Base-by-base conservation (phyloP, 2,329 filamentous ascomycete genomes). In the Raffaelea arxii region DNA sequence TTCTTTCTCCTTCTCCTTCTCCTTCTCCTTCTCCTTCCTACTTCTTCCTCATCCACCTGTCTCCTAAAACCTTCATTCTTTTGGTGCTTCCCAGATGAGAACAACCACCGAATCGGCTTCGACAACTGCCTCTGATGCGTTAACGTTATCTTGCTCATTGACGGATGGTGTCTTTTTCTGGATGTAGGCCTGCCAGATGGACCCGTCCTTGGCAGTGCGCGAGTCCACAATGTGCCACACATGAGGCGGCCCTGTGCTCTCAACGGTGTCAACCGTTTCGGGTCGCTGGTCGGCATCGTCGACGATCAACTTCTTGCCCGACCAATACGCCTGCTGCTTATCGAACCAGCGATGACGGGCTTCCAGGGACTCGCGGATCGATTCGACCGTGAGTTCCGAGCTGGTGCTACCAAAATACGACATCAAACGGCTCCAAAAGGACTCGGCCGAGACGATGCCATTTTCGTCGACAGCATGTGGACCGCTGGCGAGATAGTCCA, bases 181-280 rank as follows among this genome's bases (percentile, higher is more conserved):
- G 18, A 70, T 55, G 38, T 73, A 74, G 0, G 66, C 68, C 59
- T 73, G 70, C 68, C 68, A 68, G 3, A 72, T 65, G 37, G 62
- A 59, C 9, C 68, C 66, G 18, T 61, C 53, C 2, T 58, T 51
- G 3, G 58, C 59, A 1, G 58, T 52, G 4, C 56, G 57, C 11
- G 66, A 61, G 52, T 73, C 68, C 37, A 70, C 47, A 46, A 73
- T 53, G 25, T 49, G 52, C 68, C 68, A 74, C 4, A 65, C 63
- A 23, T 62, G 62, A 6, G 37, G 37, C 18, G 18, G 5, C 19
- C 27, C 27, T 16, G 16, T 16, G 16, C 27, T 16, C 27, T 9
- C 27, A 30, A 9, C 27, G 9, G 27, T 16, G 27, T 16, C 27
- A 30, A 9, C 27, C 27, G 9, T 16, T 30, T 30, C 27, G 9